Percentiles rank a stretch among this genome's conserved stretches.
phyloP scores from a whole-genome alignment of 2,329 filamentous ascomycete genomes.

The Neonectria hederae region DNA sequence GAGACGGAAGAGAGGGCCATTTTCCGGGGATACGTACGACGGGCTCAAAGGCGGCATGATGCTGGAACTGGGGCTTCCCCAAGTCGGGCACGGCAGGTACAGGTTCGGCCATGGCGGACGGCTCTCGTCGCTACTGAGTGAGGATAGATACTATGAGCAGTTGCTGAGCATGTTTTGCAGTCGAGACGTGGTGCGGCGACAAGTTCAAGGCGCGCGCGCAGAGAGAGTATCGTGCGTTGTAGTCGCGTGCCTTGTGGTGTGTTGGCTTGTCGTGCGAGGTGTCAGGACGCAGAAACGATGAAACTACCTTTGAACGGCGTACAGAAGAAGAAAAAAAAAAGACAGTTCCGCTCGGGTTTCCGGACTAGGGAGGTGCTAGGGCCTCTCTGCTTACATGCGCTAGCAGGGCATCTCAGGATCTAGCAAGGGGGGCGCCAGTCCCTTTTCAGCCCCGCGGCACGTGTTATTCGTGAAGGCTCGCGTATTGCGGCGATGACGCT shows the following conservation, averaged over 20 bases:
- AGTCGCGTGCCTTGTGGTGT: neutral
- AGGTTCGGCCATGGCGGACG: neutral
- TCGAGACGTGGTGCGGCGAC: too few relatives aligned
- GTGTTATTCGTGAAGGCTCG: neutral
- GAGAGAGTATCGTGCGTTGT: neutral
- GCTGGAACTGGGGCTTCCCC: neutral
- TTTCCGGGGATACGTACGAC: slow-evolving; percentile 35
- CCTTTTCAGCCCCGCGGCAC: neutral
- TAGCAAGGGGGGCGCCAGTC: neutral
- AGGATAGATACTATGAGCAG: neutral
- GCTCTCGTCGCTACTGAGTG: neutral
- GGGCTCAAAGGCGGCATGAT: neutral
- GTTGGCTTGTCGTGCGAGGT: neutral
- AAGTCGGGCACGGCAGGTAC: neutral
- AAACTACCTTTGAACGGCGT: neutral
- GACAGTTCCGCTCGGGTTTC: neutral
- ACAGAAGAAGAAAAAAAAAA: neutral
- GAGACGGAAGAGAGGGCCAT: too few relatives aligned
- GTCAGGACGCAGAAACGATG: neutral
- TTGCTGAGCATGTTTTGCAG: neutral
- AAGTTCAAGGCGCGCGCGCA: too few relatives aligned
- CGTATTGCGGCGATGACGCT: neutral
- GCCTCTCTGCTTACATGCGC: too few relatives aligned
- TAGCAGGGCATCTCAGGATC: too few relatives aligned
- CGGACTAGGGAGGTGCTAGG: neutral